Percentiles rank a stretch among this genome's conserved stretches.
These are phyloP conservation scores for Fraxinus dipetala DNA, from an alignment of 305 asterid species.

Conservation along the genomic window DNA sequence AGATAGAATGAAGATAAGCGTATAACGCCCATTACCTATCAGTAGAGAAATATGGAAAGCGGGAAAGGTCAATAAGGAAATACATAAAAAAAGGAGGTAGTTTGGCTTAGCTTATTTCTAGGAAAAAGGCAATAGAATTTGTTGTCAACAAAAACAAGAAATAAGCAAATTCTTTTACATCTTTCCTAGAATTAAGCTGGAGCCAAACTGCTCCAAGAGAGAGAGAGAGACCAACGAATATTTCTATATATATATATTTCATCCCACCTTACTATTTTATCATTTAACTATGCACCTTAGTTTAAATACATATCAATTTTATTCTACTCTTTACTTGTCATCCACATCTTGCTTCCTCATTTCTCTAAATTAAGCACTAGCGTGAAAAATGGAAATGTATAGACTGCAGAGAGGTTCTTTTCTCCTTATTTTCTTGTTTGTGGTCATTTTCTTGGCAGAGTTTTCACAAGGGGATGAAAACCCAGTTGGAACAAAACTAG, in stretches of 20 bases:
- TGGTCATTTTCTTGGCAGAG: background rate
- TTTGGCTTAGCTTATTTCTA: background rate
- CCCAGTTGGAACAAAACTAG: constrained; percentile 20
- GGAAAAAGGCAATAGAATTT: background rate
- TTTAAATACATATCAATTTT: too few relatives aligned
- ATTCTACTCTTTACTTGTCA: background rate
- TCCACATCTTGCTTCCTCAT: background rate
- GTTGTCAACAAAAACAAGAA: background rate
- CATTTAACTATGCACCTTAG: background rate
- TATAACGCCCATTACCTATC: background rate
- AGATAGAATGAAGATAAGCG: background rate
- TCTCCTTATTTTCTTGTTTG: constrained; percentile 1
- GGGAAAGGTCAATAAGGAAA: background rate
- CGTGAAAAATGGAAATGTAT: constrained; percentile 23
- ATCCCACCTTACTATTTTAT: background rate
- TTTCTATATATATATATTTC: background rate
- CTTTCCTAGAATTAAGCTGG: background rate
- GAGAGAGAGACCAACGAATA: background rate
- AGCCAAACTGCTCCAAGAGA: background rate
- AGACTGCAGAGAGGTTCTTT: background rate
- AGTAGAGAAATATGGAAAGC: background rate
- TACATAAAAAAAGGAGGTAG: background rate
- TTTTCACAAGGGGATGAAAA: background rate
- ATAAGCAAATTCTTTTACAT: background rate
- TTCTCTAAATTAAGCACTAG: background rate